Evolutionary conservation across 139 green algal species (phyloP), one percentile per base, ranked within the genome.

Genomic region (Dunaliella primolecta): DNA sequence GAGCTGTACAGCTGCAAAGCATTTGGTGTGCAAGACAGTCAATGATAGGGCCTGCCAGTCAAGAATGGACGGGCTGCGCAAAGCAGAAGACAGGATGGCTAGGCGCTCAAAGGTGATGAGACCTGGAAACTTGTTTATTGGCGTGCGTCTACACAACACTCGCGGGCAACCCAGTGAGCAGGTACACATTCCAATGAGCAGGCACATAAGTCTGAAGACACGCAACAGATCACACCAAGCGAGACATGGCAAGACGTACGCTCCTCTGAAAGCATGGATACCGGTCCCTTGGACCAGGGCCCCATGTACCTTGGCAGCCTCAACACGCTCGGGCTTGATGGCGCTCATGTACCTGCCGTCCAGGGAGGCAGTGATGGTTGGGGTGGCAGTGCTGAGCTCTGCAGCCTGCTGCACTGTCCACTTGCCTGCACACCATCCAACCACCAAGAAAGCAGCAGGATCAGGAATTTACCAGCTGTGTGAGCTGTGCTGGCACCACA

Each of bases 371-470:
- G 94, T 94, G 87, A 99, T 99, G 83, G 96, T 99, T 85, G 97
- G 97, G 0, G 94, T 94, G 36, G 97, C 95, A 32, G 98, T 92
- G 2, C 90, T 89, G 72, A 99, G 93, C 90, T 99, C 97, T 0
- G 97, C 97, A 0, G 97, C 97, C 87, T 99, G 95, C 94, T 99
- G 97, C 77, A 99, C 96, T 1, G 97, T 99, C 97, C 97, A 99
- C 90, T 99, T 99, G 86, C 97, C 94, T 95, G 87, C 31, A 76
- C 27, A 46, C 33, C n/a, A n/a, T n/a, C n/a, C n/a, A n/a, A n/a
- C 11, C 74, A 80, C 74, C 24, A 21, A 74, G 24, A n/a, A n/a
- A n/a, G n/a, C n/a, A n/a, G n/a, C n/a, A n/a, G n/a, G n/a, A n/a
- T n/a, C n/a, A n/a, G n/a, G n/a, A n/a, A n/a, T n/a, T n/a, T n/a